Evolutionary conservation across 352 stramenopile species (phyloP), one percentile per base, ranked within the genome.

Genomic region (Pythium insidiosum): DNA sequence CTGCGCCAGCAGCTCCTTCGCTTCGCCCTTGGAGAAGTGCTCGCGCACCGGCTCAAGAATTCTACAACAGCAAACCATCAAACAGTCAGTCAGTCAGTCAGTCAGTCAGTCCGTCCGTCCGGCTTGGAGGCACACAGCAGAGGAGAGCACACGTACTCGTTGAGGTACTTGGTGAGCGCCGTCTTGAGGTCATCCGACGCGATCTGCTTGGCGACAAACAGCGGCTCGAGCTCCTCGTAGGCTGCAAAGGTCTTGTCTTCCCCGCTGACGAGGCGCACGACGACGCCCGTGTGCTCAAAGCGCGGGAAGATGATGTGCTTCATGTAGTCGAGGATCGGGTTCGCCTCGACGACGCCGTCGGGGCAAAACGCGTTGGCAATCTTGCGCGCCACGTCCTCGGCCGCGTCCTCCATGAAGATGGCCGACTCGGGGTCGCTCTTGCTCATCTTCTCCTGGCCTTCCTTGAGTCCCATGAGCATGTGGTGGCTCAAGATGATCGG

Each of bases 371-470:
- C 95, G 58, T 99, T 99, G 58, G 97, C 97, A 50, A 99, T 95
- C 78, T 99, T 99, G 54, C 82, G 88, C 60, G 96, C 94, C 24
- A 98, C 92, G 59, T 97, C 90, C 37, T 94, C 90, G 2, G 62
- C 73, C 2, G 83, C 81, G 66, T 98, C 95, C 59, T 99, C 97
- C 97, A 99, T 99, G 65, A 99, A 99, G 53, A 99, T 97, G 16
- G 88, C 88, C 38, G 80, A 97, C 75, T 98, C 95, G 5, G 96
- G 95, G 79, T 99, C 94, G 50, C 88, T 98, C 74, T 99, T 99
- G 50, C 79, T 97, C 97, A 99, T 99, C 71, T 99, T 99, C 60
- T 98, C 94, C 66, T 99, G 96, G 5, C 97, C 97, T 50, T 98
- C 79, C 69, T 99, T 98, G 20, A 99, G 70, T 16, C 97, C 96